Conservation (phyloP, 2,329 filamentous ascomycete genomes). For the Ampelomyces quisqualis region DNA sequence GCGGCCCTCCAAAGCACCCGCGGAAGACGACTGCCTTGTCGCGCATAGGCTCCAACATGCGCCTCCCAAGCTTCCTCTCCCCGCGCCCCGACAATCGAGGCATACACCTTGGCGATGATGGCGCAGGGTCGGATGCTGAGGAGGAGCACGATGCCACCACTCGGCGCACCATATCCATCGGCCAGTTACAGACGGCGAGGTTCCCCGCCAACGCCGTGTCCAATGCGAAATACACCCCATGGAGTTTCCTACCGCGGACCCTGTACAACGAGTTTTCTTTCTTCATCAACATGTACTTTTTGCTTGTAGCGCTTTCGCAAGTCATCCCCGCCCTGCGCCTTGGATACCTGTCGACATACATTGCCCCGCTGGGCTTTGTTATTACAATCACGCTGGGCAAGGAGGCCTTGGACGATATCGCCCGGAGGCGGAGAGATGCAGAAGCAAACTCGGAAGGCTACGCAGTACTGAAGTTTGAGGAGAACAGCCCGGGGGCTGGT, state of each 20-base stretch:
- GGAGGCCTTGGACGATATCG: constrained; percentile 92
- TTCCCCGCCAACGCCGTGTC: constrained; percentile 92
- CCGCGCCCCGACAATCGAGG: constrained; percentile 24
- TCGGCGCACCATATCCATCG: constrained; percentile 74
- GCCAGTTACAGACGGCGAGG: constrained; percentile 68
- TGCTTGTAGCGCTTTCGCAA: constrained; percentile 92
- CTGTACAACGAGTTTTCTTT: constrained; percentile 99
- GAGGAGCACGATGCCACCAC: constrained; percentile 61
- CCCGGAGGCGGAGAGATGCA: constrained; percentile 77
- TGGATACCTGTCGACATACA: constrained; percentile 91
- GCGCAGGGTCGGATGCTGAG: constrained; percentile 47
- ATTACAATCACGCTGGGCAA: constrained; percentile 90
- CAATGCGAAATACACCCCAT: constrained; percentile 95
- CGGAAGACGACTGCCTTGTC: constrained; percentile 43
- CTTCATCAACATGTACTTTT: constrained; percentile 99
- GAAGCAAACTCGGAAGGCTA: constrained; percentile 95
- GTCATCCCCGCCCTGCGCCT: constrained; percentile 86
- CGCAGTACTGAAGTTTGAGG: constrained; percentile 71
- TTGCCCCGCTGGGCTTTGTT: constrained; percentile 89
- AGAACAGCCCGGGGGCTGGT: constrained; percentile 48
- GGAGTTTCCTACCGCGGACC: constrained; percentile 90
- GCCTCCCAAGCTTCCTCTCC: constrained; percentile 67
- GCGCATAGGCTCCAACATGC: constrained; percentile 55
- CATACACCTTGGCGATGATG: constrained; percentile 27
- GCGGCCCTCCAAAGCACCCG: constrained; percentile 23